Conservation (phyloP, 2,329 filamentous ascomycete species). For the Fusarium lateritium region DNA sequence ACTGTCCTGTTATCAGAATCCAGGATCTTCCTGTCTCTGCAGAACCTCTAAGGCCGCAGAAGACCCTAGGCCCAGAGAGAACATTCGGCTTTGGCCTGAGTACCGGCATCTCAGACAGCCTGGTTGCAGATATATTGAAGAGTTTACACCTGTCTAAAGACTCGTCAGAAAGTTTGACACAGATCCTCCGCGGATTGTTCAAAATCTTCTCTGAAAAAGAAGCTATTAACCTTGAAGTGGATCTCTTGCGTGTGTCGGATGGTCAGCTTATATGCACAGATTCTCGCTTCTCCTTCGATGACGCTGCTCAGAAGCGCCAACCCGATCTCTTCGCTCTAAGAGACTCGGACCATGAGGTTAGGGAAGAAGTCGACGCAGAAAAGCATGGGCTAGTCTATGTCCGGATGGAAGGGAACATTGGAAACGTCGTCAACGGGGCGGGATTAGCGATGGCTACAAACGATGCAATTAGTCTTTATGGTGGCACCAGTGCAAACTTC, state of each 20-base stretch:
- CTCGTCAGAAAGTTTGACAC: slow-evolving; percentile 31
- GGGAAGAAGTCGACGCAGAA: slow-evolving; percentile 56
- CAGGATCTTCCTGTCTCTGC: slow-evolving; percentile 29
- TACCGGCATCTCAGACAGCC: slow-evolving; percentile 46
- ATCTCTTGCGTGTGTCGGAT: slow-evolving; percentile 52
- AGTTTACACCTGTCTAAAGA: slow-evolving; percentile 1
- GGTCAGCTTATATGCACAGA: slow-evolving; percentile 53
- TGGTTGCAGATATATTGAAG: slow-evolving; percentile 36
- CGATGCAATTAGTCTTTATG: slow-evolving; percentile 79
- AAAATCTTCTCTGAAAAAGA: slow-evolving; percentile 62
- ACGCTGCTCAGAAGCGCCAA: slow-evolving; percentile 62
- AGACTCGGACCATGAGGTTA: slow-evolving; percentile 53
- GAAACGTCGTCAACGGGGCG: slow-evolving; percentile 90
- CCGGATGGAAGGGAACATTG: slow-evolving; percentile 74
- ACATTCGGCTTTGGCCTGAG: slow-evolving; percentile 48
- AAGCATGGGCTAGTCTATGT: slow-evolving; percentile 85
- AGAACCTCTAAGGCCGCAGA: slow-evolving; percentile 38
- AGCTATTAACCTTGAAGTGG: slow-evolving; percentile 62
- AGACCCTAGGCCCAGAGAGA: slow-evolving; percentile 3
- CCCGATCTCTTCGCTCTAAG: slow-evolving; percentile 56
- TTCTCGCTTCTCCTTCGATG: slow-evolving; percentile 63
- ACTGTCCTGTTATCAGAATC: slow-evolving; percentile 56
- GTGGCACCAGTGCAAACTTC: slow-evolving; percentile 84
- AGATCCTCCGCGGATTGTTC: slow-evolving; percentile 46
- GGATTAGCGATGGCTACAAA: slow-evolving; percentile 93